Base-by-base conservation (phyloP, 257 asterid species). In the Nicotiana otophora region DNA sequence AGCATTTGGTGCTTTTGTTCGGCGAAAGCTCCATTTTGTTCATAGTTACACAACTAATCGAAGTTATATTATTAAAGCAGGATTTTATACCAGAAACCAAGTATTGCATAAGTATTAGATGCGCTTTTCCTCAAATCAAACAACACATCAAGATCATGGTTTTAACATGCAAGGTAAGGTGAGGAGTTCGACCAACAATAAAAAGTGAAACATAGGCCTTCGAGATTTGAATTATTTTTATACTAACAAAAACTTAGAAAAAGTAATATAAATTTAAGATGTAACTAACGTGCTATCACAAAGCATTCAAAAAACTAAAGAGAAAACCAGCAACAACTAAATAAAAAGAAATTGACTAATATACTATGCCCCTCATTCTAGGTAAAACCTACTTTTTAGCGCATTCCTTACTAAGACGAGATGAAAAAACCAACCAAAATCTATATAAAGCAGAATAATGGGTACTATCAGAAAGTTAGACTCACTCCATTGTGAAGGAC, bases 401-500 rank as follows among this genome's bases (percentile, higher is more conserved):
- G 11, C 26, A 58, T 10, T 19, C 10, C 23, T 7, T 19, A 6
- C 12, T 0, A 58, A n/a, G 28, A 58, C 64, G 7, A 58, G 64
- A 58, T 6, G 64, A 58, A 58, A 58, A 3, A 70, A 70, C 28
- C 23, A 74, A 48, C 62, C 4, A 74, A 48, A 48, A 48, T 74
- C 4, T 74, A 48, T 48, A 46, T 3, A 51, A 64, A 80, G 39
- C 74, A 80, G 55, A 64, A 26, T 39, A 62, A 80, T n/a, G 31
- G 82, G 36, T 19, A 60, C 36, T 39, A 39, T 33, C 23, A 80
- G 72, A 4, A 62, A 62, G 82, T 39, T 80, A 66, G 36, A 91
- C 98, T 92, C 87, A 93, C 99, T 91, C 97, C 95, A 96, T 77
- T 84, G 39, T 75, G 96, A 90, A 82, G 96, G 91, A 81, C 90